phyloP scores from a whole-genome alignment of 805 yeast species.

The Saccharomycopsis fermentans region DNA sequence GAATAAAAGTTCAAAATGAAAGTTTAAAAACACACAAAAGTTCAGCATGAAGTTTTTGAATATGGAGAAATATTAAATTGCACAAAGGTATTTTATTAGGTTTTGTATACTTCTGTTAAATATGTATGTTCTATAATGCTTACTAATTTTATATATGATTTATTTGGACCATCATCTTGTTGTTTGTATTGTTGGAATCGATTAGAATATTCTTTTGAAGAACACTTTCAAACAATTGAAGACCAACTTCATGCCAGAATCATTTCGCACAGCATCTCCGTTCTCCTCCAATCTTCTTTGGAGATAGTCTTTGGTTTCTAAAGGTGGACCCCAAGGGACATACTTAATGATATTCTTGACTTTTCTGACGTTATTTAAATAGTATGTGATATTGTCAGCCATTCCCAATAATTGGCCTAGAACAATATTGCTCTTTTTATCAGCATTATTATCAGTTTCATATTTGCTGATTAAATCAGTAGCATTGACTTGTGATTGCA shows the following conservation, averaged over 20 bases:
- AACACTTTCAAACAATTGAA: constrained; percentile 39
- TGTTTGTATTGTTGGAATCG: background rate
- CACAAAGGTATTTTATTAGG: too few relatives aligned
- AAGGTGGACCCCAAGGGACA: constrained; percentile 97
- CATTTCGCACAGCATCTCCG: constrained; percentile 85
- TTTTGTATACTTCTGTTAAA: too few relatives aligned
- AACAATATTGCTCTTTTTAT: constrained; percentile 49
- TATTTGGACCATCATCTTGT: too few relatives aligned
- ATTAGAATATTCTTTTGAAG: constrained; percentile 23
- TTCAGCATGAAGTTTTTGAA: too few relatives aligned
- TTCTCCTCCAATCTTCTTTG: constrained; percentile 88
- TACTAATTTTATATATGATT: too few relatives aligned
- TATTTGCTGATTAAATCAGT: constrained; percentile 39
- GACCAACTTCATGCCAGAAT: constrained; percentile 68
- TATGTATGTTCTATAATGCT: too few relatives aligned
- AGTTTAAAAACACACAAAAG: too few relatives aligned
- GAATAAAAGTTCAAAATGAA: background rate
- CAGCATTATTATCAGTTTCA: constrained; percentile 25
- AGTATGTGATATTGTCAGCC: constrained; percentile 84
- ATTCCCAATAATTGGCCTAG: constrained; percentile 89
- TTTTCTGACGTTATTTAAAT: constrained; percentile 52
- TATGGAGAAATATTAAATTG: too few relatives aligned
- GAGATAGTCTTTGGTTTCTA: constrained; percentile 84
- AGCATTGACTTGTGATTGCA: constrained; percentile 63
- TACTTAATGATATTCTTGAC: constrained; percentile 78